Evolutionary conservation across 169 alveolate species (phyloP).

Genomic region (Eimeria sp.): DNA sequence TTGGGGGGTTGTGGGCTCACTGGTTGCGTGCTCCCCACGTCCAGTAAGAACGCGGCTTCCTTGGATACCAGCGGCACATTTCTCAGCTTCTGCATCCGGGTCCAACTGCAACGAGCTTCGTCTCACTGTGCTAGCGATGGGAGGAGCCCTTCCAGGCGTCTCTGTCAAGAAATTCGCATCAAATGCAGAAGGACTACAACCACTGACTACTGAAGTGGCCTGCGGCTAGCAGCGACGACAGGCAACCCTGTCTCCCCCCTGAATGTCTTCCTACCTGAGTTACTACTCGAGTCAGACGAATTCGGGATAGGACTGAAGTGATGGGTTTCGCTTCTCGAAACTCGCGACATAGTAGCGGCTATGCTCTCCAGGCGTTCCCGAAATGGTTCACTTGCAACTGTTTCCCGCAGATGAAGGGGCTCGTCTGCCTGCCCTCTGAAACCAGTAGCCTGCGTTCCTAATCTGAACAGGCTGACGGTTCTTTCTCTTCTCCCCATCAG

Average conservation of each 20-base stretch:
- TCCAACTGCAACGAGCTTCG: neutral
- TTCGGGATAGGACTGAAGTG: conserved; percentile 40
- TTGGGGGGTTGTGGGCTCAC: neutral
- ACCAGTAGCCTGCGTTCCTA: neutral
- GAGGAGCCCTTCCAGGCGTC: neutral
- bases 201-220: neutral
- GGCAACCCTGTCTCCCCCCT: neutral
- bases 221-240: neutral
- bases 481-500: neutral
- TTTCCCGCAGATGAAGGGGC: neutral
- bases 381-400: conserved; percentile 52
- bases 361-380: conserved; percentile 25
- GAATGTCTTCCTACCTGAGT: conserved; percentile 23
- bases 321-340: conserved; percentile 27
- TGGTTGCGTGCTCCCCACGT: neutral
- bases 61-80: neutral
- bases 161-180: neutral
- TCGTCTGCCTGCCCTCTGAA: neutral
- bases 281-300: conserved; percentile 16
- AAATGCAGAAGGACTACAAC: neutral
- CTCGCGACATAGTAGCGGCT: conserved; percentile 41
- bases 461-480: neutral
- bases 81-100: neutral
- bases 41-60: neutral
- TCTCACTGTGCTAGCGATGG: neutral